Base-by-base conservation (phyloP, 495 filamentous ascomycete genomes). In the Parathielavia hyrcaniae region DNA sequence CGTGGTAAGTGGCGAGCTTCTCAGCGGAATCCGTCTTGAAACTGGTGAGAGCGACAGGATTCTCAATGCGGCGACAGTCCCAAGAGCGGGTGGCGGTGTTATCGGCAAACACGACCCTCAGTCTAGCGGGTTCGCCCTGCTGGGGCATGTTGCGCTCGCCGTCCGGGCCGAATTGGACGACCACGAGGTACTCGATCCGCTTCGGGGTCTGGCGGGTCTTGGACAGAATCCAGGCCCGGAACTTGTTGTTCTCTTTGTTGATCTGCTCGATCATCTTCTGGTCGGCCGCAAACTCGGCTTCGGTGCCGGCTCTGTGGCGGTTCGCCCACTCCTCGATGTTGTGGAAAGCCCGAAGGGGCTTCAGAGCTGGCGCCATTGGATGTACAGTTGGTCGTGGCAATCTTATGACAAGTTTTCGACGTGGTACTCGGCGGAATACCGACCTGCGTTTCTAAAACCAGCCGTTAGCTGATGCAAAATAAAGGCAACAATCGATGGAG, bases 271-370 rank as follows among this genome's bases (percentile, higher is more conserved):
- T 19, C 4, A 48, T 10, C 19, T 47, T 45, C 34, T 36, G 11
- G 19, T 13, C 26, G 1, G 49, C 49, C 1, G 10, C 49, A n/a
- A 59, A 59, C 34, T 59, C 57, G 39, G 30, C 32, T 14, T 59
- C 49, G 12, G 57, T 59, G 20, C 57, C 57, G 4, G 40, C 49
- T 39, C 41, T 59, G 49, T 59, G 57, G 6, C 49, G 40, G 8
- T 19, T n/a, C 3, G 34, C 50, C 5, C 53, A 59, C 16, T 59
- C 57, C 5, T 44, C 50, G 30, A 53, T 12, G 20, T 16, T 19
- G 13, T 11, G 1, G 34, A 59, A 59, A 8, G 4, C 8, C 9
- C 20, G 30, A 19, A 59, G 32, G 5, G 57, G 57, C 9, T 36
- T 44, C 30, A 44, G 34, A 1, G 6, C 14, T 19, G 41, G 20